Base-by-base conservation (phyloP, 768 basidiomycete genomes). In the Xerocomus potaroensis region DNA sequence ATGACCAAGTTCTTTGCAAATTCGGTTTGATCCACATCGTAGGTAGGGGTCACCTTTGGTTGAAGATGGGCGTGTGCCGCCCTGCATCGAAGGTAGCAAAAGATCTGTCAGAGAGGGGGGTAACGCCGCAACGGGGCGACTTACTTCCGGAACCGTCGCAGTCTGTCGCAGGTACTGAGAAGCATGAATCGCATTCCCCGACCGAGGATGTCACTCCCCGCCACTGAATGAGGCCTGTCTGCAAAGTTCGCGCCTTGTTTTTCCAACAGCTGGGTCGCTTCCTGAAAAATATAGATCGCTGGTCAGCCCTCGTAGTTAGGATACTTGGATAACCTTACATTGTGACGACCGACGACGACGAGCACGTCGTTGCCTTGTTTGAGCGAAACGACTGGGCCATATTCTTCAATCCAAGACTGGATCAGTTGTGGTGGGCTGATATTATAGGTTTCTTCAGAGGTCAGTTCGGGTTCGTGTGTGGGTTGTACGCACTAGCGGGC, bases 191-290 rank as follows among this genome's bases (percentile, higher is more conserved):
- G 62, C 79, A 81, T 81, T 0, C 79, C 81, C 2, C 78, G 77
- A 0, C 75, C 75, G 0, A 82, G 67, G 0, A 77, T 78, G 21
- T 81, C 79, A 3, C 79, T 76, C 1, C 75, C 80, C 1, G 79
- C 71, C 10, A 82, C 74, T 10, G 68, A 72, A 8, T 62, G 57
- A 1, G 81, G 81, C 31, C 81, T 59, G 53, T 83, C 80, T 0
- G 71, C 72, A n/a, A 76, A 66, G 4, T 55, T 54, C 0, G 74
- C 76, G 0, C 80, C 80, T 48, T 81, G 77, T 50, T 77, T 75
- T 60, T 82, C 80, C 76, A 83, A 71, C 41, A 82, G 72, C 10
- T 81, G 77, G 1, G 77, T 68, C 0, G 80, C 79, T 35, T 62
- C 63, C 61, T 63, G 5, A 7, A 16, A 22, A 18, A 35, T 19